phyloP scores from a whole-genome alignment of 73 alveolate genomes.

The Uronychia binucleata region DNA sequence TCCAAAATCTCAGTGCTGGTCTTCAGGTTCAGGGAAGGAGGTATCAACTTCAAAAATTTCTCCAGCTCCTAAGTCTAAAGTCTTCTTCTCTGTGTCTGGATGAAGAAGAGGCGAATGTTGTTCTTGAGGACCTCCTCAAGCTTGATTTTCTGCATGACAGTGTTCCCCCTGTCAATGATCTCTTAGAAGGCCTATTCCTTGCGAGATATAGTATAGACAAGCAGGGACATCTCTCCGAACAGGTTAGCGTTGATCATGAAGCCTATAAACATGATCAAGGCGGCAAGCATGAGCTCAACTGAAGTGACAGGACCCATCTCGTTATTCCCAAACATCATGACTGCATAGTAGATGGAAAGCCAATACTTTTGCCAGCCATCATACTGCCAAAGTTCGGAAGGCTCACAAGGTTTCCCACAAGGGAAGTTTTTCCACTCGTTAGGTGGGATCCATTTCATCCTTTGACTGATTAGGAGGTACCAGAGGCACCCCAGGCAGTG shows the following conservation, averaged over 20 bases:
- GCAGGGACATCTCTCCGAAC: background rate
- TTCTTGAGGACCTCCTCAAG: background rate
- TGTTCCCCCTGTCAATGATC: background rate
- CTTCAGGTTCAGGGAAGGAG: slow-evolving; percentile 50
- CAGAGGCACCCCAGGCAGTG: background rate
- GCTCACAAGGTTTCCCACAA: background rate
- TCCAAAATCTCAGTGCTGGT: background rate
- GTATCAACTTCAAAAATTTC: slow-evolving; percentile 32
- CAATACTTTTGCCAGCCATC: background rate
- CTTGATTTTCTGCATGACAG: background rate
- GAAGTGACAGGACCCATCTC: background rate
- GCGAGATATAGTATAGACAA: background rate
- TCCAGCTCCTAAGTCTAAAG: slow-evolving; percentile 8
- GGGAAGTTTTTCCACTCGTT: background rate
- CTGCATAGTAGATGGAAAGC: background rate
- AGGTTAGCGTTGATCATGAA: background rate
- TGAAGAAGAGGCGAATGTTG: background rate
- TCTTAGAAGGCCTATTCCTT: background rate
- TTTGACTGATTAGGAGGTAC: background rate
- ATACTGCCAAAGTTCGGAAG: background rate
- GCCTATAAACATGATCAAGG: background rate
- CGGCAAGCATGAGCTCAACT: background rate
- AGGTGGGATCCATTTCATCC: background rate
- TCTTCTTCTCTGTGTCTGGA: background rate
- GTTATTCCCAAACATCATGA: slow-evolving; percentile 3